A percentile compares a stretch with the other conserved stretches of the same genome.
Evolutionary conservation across 306 rosid genomes (phyloP).

Genomic region (Sindora glabra): DNA sequence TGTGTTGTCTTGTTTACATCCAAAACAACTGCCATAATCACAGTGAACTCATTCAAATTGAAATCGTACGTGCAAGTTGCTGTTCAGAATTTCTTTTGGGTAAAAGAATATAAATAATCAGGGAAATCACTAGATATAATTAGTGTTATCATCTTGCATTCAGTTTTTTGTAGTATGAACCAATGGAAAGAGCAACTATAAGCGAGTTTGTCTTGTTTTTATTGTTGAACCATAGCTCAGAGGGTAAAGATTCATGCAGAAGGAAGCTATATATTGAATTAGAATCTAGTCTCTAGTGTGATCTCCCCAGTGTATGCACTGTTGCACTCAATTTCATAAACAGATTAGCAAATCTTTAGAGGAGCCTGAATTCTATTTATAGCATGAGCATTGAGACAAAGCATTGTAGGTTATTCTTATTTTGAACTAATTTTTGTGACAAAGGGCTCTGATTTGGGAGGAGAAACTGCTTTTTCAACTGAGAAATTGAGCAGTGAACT

Average conservation of each 20-base stretch:
- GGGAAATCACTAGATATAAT: slow-evolving; percentile 4
- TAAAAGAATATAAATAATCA: slow-evolving; percentile 14
- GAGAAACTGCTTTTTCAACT: slow-evolving; percentile 41
- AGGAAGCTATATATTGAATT: slow-evolving; percentile 8
- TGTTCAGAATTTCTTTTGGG: background rate
- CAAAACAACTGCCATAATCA: background rate
- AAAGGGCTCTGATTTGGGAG: slow-evolving; percentile 63
- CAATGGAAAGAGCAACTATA: background rate
- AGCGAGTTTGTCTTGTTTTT: background rate
- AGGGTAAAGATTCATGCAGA: slow-evolving; percentile 3
- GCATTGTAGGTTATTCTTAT: slow-evolving; percentile 23
- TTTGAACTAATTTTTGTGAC: slow-evolving; percentile 49
- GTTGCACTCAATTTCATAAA: background rate
- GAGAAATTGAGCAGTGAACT: slow-evolving; percentile 40
- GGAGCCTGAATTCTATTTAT: too few species aligned
- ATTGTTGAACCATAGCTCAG: too few species aligned
- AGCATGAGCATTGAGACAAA: slow-evolving; percentile 17
- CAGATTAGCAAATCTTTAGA: slow-evolving; percentile 14
- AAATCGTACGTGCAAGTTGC: background rate
- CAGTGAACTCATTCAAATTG: background rate
- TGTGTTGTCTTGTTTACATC: slow-evolving; percentile 2
- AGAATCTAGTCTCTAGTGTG: background rate
- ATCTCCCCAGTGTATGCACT: background rate
- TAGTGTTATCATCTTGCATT: background rate
- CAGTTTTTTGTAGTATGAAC: background rate